Percentiles rank a stretch among this genome's conserved stretches.
phyloP scores from a whole-genome alignment of 371 early-diverging fungal species.

The Rhizopus delemar region DNA sequence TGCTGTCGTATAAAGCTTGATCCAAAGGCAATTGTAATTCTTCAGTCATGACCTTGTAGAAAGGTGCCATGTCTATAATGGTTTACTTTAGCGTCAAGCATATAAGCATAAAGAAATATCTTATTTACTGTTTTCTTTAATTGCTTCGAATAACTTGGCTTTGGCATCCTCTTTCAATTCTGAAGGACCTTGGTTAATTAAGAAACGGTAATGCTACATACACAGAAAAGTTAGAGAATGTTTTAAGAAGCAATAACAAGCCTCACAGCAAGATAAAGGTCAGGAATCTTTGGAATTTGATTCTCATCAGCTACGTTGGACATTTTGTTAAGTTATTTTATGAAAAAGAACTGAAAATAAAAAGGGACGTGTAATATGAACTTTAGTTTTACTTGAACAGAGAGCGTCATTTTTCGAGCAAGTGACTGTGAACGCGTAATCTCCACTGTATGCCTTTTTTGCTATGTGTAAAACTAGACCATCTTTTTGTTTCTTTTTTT shows the following conservation, averaged over 20 bases:
- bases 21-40: constrained; percentile 66
- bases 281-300: constrained; percentile 75
- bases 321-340: constrained; percentile 9
- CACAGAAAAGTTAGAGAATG: no score
- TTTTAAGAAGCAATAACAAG: neutral
- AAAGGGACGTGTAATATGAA: no score
- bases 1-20: constrained; percentile 47
- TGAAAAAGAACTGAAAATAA: no score
- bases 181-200: constrained; percentile 67
- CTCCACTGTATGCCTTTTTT: constrained; percentile 5
- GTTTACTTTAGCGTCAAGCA: no score
- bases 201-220: constrained; percentile 68
- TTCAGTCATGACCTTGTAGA: constrained; percentile 66
- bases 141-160: constrained; percentile 59
- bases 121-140: constrained; percentile 73
- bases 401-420: constrained; percentile 1
- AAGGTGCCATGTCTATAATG: constrained; percentile 82
- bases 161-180: constrained; percentile 64
- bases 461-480: neutral
- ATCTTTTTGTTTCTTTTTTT: constrained; percentile 9
- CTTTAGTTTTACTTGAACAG: no score
- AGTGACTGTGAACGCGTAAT: constrained; percentile 31
- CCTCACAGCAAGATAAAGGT: constrained; percentile 63
- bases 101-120: no score
- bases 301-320: constrained; percentile 48